Base-by-base conservation (phyloP, 441 rosid species). In the Lepidium campestre region DNA sequence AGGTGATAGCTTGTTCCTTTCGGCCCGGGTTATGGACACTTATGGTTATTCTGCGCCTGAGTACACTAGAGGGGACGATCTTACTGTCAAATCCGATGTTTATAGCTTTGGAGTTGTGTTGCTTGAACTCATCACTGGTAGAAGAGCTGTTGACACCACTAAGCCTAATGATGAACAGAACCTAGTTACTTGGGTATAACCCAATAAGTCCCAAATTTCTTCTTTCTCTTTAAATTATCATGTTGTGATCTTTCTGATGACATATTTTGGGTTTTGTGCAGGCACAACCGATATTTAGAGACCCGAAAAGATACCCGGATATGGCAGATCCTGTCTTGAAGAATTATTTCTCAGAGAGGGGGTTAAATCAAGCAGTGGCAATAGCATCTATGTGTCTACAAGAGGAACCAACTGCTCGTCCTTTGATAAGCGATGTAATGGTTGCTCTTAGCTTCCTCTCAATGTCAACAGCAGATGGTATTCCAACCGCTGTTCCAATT, bases 11-110 rank as follows among this genome's bases (percentile, higher is more conserved):
- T 48, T 48, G 62, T 57, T 57, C 40, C 36, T 81, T 0, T 67
- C 86, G 6, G 79, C 96, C 0, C 79, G 96, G 31, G 80, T 82
- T 35, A 85, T 86, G 98, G 94, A 88, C 22, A 91, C 99, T 22
- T 89, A 89, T 42, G 99, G 99, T 37, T 90, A 92, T 58, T 80
- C 87, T 5, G 97, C 99, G 13, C 99, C 99, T 1, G 99, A 95
- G 58, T 95, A 87, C 58, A 57, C 88, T 4, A 80, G 86, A 67
- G 73, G 79, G 1, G 89, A 89, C 44, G 60, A 71, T 18, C 82
- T 90, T 50, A 86, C 97, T 1, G 11, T 81, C 15, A 84, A 86
- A 65, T 86, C 98, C 10, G 98, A 92, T 62, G 96, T 92, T 0
- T 95, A 81, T 72, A 87, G 98, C 71, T 95, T 88, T 37, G 98